A percentile compares a stretch with the other conserved stretches of the same genome.
Conservation (phyloP, 2,329 filamentous ascomycete species). For the Aureobasidium pullulans region DNA sequence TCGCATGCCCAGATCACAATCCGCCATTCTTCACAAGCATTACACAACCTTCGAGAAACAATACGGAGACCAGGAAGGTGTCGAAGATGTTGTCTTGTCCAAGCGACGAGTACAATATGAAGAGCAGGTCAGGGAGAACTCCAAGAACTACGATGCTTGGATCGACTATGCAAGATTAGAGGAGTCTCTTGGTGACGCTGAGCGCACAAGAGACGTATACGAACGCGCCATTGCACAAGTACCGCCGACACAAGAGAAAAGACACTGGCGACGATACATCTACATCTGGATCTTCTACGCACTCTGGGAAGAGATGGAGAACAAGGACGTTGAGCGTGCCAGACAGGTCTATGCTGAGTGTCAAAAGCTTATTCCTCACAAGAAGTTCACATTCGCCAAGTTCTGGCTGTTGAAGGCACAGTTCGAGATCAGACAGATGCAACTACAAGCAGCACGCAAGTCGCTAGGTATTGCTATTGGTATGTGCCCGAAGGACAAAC, state of each 20-base stretch:
- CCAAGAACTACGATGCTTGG: conserved; percentile 96
- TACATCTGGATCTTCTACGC: conserved; percentile 98
- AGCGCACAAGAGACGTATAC: conserved; percentile 85
- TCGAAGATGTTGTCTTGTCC: conserved; percentile 91
- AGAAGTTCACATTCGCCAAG: conserved; percentile 95
- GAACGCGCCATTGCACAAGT: conserved; percentile 93
- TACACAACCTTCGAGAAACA: conserved; percentile 99
- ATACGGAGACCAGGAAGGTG: conserved; percentile 84
- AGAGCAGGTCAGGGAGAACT: conserved; percentile 85
- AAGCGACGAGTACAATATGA: conserved; percentile 92
- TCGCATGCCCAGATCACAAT: conserved; percentile 79
- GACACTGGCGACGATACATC: conserved; percentile 94
- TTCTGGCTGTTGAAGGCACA: conserved; percentile 90
- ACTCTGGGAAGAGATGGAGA: conserved; percentile 85
- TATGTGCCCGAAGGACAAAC: conserved; percentile 90
- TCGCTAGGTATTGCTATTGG: conserved; percentile 84
- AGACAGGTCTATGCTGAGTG: conserved; percentile 88
- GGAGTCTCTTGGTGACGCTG: conserved; percentile 73
- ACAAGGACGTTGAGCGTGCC: conserved; percentile 68
- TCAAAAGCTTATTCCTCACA: conserved; percentile 82
- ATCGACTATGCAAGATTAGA: conserved; percentile 91
- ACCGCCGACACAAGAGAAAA: conserved; percentile 90
- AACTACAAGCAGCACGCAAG: conserved; percentile 75
- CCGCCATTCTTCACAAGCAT: conserved; percentile 76
- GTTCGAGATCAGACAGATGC: conserved; percentile 82